These are phyloP conservation scores for Mycena filopes DNA, from an alignment of 768 basidiomycete species.

Conservation along the genomic window DNA sequence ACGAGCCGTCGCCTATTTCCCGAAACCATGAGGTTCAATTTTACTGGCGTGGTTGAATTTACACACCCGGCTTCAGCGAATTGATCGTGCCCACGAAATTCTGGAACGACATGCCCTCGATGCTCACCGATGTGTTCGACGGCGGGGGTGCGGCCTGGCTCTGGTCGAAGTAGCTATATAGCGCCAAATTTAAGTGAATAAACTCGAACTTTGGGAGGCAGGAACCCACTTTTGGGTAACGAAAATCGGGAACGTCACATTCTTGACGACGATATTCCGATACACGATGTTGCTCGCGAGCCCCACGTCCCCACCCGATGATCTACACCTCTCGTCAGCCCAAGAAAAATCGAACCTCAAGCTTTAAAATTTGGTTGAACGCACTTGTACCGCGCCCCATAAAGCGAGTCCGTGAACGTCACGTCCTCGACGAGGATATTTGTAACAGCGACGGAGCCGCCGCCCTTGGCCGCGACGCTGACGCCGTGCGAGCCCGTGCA, in stretches of 20 bases:
- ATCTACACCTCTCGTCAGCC: slow-evolving; percentile 16
- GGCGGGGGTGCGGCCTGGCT: slow-evolving; percentile 31
- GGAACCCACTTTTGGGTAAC: slow-evolving; percentile 28
- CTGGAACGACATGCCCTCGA: slow-evolving; percentile 20
- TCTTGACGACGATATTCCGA: slow-evolving; percentile 19
- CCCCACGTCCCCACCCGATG: slow-evolving; percentile 16
- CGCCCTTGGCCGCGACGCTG: slow-evolving; percentile 30
- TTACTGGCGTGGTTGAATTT: too few species aligned
- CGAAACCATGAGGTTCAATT: too few species aligned
- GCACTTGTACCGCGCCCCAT: slow-evolving; percentile 31
- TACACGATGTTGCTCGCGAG: slow-evolving; percentile 26
- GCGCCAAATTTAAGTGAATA: not conserved
- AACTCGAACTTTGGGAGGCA: not conserved
- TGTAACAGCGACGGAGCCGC: slow-evolving; percentile 24
- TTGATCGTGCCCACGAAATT: slow-evolving; percentile 28
- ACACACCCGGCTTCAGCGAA: slow-evolving; percentile 19
- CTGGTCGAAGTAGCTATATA: slow-evolving; percentile 27
- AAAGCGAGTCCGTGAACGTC: slow-evolving; percentile 25
- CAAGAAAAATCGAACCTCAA: too few species aligned
- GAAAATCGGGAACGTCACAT: slow-evolving; percentile 31
- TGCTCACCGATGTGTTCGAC: slow-evolving; percentile 24
- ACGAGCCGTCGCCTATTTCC: slow-evolving; percentile 29
- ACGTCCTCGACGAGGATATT: slow-evolving; percentile 31
- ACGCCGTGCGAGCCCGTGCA: slow-evolving; percentile 32
- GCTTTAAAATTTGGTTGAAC: too few species aligned